These are phyloP conservation scores for Boletales sp. DNA, from an alignment of 768 basidiomycete genomes.

Conservation along the genomic window DNA sequence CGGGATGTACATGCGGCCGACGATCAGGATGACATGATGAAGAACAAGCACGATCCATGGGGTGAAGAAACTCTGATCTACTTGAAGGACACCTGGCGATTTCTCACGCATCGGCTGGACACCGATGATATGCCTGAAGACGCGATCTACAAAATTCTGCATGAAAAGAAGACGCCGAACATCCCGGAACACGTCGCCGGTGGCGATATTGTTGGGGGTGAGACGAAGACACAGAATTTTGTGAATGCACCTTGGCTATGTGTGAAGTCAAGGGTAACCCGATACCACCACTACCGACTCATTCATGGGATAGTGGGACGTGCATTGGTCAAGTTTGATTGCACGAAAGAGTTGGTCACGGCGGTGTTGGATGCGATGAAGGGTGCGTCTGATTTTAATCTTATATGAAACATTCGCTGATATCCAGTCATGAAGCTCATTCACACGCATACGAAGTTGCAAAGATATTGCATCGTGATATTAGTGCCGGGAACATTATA, in stretches of 20 bases:
- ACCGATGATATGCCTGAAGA: background rate
- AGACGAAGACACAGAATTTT: background rate
- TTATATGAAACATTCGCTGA: background rate
- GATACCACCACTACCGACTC: background rate
- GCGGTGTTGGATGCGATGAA: background rate
- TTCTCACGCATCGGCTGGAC: background rate
- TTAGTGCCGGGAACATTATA: background rate
- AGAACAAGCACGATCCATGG: background rate
- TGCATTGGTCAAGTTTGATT: background rate
- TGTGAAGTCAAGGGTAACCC: background rate
- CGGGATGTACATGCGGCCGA: background rate
- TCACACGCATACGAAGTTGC: background rate
- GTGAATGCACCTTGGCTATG: background rate
- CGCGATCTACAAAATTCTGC: background rate
- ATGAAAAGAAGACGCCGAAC: background rate
- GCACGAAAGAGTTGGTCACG: background rate
- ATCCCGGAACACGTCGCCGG: background rate
- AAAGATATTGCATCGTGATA: background rate
- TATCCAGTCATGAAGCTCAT: background rate
- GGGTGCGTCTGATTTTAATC: background rate
- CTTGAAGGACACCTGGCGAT: background rate
- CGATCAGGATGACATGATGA: no score
- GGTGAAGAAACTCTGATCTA: background rate
- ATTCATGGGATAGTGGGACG: background rate
- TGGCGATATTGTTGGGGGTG: background rate